phyloP scores from a whole-genome alignment of 805 yeast genomes.

The Kluyveromyces wickerhamii region DNA sequence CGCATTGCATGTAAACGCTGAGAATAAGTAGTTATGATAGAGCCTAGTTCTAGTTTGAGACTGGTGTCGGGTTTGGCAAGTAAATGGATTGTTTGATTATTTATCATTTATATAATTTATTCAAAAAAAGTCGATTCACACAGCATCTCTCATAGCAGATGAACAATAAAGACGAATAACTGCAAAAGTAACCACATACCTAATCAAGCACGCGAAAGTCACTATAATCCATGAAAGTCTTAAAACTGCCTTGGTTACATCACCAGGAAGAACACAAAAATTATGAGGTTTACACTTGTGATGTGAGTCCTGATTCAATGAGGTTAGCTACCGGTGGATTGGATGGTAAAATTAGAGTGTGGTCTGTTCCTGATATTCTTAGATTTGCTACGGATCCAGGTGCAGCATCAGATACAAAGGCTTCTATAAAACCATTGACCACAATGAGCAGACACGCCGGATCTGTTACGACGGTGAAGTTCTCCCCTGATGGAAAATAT shows the following conservation, averaged over 20 bases:
- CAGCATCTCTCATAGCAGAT: too few species aligned
- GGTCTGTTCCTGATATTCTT: conserved; percentile 59
- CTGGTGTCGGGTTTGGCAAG: too few species aligned
- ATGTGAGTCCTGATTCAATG: conserved; percentile 72
- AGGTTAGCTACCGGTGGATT: conserved; percentile 90
- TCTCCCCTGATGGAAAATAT: conserved; percentile 86
- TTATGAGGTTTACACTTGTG: conserved; percentile 79
- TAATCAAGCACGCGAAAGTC: too few species aligned
- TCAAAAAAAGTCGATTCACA: too few species aligned
- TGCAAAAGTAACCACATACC: too few species aligned
- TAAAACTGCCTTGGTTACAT: conserved; percentile 66
- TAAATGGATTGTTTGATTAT: too few species aligned
- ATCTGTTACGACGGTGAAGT: conserved; percentile 88
- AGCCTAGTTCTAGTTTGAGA: too few species aligned
- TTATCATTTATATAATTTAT: too few species aligned
- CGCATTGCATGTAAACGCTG: too few species aligned
- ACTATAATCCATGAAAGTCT: conserved; percentile 56
- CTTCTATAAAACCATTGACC: conserved; percentile 51
- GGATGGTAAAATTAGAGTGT: conserved; percentile 85
- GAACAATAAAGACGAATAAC: too few species aligned
- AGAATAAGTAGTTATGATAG: too few species aligned
- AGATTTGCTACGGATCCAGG: conserved; percentile 29
- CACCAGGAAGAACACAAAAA: conserved; percentile 71
- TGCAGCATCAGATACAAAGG: conserved; percentile 12
- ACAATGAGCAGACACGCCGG: conserved; percentile 95